Conservation (phyloP, 2,329 filamentous ascomycete species). For the Lojkania enalia region DNA sequence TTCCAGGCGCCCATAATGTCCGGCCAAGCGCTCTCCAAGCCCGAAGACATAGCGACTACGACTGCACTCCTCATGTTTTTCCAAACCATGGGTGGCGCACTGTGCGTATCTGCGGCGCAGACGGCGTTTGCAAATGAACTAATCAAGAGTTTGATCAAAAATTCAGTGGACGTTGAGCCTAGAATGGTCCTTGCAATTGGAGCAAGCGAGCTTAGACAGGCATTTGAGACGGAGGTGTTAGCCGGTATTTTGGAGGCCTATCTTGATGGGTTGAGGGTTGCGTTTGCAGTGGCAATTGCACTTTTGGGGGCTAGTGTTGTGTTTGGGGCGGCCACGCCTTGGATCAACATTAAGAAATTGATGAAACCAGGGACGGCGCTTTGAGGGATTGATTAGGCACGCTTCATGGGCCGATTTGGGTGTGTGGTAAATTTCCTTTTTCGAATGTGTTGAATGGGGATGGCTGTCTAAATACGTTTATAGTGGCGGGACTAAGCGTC, state of each 20-base stretch:
- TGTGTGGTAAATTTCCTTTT: no score
- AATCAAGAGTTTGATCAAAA: neutral
- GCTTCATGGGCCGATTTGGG: no score
- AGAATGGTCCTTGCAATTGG: slow-evolving; percentile 1
- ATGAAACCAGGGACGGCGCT: no score
- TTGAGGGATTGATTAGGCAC: no score
- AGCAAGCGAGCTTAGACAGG: slow-evolving; percentile 4
- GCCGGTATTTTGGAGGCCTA: slow-evolving; percentile 4
- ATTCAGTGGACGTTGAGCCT: neutral
- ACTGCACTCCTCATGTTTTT: slow-evolving; percentile 44
- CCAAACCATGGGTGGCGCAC: slow-evolving; percentile 45
- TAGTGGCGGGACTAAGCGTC: no score
- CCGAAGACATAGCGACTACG: slow-evolving; percentile 40
- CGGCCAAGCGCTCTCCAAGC: slow-evolving; percentile 36
- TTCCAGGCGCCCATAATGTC: slow-evolving; percentile 35
- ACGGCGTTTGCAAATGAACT: slow-evolving; percentile 7
- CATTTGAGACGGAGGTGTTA: slow-evolving; percentile 5
- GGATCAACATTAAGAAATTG: slow-evolving; percentile 1
- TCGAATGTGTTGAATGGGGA: no score
- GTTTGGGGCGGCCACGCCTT: neutral
- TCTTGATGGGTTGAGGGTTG: slow-evolving; percentile 4
- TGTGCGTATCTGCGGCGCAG: slow-evolving; percentile 47
- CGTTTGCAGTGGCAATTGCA: slow-evolving; percentile 2
- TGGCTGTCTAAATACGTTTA: no score
- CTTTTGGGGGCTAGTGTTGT: neutral